These are phyloP conservation scores for Cyclotella kingstonii DNA, from an alignment of 108 stramenopile genomes.

Conservation along the genomic window DNA sequence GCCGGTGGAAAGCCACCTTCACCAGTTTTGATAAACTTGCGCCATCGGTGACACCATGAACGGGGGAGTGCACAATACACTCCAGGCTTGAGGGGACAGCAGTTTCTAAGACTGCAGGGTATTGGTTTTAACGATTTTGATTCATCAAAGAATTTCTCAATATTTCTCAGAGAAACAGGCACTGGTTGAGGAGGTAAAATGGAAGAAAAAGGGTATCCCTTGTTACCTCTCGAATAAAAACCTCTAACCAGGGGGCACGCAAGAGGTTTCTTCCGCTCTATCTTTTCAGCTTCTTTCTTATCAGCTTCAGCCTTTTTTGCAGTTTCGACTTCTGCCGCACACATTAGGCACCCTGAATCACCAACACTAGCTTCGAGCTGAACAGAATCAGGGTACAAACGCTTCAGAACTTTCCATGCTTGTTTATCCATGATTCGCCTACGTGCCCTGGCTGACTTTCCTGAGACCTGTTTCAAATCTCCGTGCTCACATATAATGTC, in stretches of 20 bases:
- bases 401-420: constrained; percentile 83
- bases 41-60: constrained; percentile 80
- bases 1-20: constrained; percentile 65
- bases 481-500: constrained; percentile 71
- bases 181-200: constrained; percentile 25
- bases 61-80: constrained; percentile 71
- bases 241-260: constrained; percentile 65
- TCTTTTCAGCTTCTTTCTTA: constrained; percentile 57
- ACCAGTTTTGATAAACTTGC: constrained; percentile 84
- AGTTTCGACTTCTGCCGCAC: constrained; percentile 67
- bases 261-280: constrained; percentile 64
- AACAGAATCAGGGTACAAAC: constrained; percentile 78
- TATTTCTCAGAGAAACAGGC: neutral
- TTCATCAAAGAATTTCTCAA: neutral
- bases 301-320: constrained; percentile 50
- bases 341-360: constrained; percentile 64
- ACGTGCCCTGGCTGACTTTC: constrained; percentile 71
- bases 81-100: constrained; percentile 64
- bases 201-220: constrained; percentile 59
- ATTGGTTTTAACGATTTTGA: too few relatives aligned
- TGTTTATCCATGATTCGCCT: constrained; percentile 78
- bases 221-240: constrained; percentile 62
- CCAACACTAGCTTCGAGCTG: constrained; percentile 55
- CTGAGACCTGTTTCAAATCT: constrained; percentile 40
- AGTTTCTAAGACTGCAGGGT: too few relatives aligned